Evolutionary conservation across 805 yeast species (phyloP).

Genomic region (Geotrichum ghanense): DNA sequence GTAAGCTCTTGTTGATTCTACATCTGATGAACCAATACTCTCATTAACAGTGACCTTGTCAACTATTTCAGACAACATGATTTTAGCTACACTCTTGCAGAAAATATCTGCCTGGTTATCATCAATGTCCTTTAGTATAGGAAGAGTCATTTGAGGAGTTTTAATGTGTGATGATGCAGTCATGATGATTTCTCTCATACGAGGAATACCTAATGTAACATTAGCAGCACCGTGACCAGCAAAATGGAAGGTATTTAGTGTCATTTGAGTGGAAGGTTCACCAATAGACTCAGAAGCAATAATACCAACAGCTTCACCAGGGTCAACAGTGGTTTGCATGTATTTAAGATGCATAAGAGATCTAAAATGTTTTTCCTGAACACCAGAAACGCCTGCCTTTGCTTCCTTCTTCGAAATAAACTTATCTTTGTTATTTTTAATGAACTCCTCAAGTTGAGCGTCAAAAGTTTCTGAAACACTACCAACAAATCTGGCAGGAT

Average conservation of each 20-base stretch:
- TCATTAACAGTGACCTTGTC: constrained; percentile 80
- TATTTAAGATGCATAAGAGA: constrained; percentile 97
- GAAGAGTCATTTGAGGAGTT: constrained; percentile 98
- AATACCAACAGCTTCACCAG: constrained; percentile 98
- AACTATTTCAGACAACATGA: constrained; percentile 77
- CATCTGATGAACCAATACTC: constrained; percentile 55
- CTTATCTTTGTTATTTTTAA: constrained; percentile 41
- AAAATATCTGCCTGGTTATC: constrained; percentile 87
- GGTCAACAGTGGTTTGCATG: constrained; percentile 88
- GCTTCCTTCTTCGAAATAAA: constrained; percentile 41
- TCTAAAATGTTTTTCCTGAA: constrained; percentile 71
- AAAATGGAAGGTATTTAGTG: constrained; percentile 91
- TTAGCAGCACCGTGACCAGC: constrained; percentile 99
- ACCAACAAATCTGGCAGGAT: constrained; percentile 86
- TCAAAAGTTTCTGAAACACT: constrained; percentile 87
- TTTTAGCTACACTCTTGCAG: constrained; percentile 81
- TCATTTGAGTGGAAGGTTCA: constrained; percentile 99
- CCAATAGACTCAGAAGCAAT: constrained; percentile 98
- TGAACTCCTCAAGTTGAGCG: constrained; percentile 60
- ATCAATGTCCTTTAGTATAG: constrained; percentile 64
- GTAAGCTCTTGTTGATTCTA: constrained; percentile 54
- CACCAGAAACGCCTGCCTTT: constrained; percentile 11
- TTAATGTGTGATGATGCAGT: constrained; percentile 91
- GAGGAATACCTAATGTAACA: constrained; percentile 98
- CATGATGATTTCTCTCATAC: constrained; percentile 99